These are phyloP conservation scores for Dothideomycetidae sp. DNA, from an alignment of 2,329 filamentous ascomycete genomes.

Conservation along the genomic window DNA sequence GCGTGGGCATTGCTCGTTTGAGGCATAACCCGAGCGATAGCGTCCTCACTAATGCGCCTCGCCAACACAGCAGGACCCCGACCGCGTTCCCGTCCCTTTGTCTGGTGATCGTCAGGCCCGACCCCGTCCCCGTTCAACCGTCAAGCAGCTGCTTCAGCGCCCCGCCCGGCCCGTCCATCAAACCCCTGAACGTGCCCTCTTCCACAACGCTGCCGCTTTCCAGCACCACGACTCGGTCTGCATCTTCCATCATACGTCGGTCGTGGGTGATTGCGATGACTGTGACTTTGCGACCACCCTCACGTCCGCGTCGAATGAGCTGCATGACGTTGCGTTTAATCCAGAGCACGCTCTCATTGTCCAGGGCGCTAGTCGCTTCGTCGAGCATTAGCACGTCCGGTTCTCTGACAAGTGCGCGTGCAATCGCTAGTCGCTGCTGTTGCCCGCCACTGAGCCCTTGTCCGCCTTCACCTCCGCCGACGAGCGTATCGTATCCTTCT, in stretches of 20 bases:
- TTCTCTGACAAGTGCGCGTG: slow-evolving; percentile 56
- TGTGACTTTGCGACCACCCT: slow-evolving; percentile 35
- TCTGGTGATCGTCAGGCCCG: no score
- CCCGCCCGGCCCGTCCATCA: slow-evolving; percentile 32
- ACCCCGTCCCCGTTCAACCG: slow-evolving; percentile 1
- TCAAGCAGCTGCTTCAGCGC: slow-evolving; percentile 14
- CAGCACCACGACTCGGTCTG: slow-evolving; percentile 56
- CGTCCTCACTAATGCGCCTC: no score
- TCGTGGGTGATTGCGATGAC: slow-evolving; percentile 74
- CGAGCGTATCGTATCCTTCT: slow-evolving; percentile 52
- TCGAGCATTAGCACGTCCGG: slow-evolving; percentile 68
- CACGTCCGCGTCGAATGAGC: slow-evolving; percentile 30
- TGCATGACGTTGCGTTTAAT: slow-evolving; percentile 48
- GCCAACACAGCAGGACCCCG: no score
- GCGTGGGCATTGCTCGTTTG: no score
- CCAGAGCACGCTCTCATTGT: slow-evolving; percentile 49
- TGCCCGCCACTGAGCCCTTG: slow-evolving; percentile 66
- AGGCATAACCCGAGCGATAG: no score
- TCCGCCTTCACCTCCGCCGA: slow-evolving; percentile 71
- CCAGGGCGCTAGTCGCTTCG: slow-evolving; percentile 72
- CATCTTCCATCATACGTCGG: slow-evolving; percentile 72
- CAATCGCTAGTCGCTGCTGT: slow-evolving; percentile 66
- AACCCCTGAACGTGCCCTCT: slow-evolving; percentile 48
- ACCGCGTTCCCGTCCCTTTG: no score
- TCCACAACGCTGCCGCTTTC: slow-evolving; percentile 56